Evolutionary conservation across 345 rosid genomes (phyloP).

Genomic region (Angophora floribunda): DNA sequence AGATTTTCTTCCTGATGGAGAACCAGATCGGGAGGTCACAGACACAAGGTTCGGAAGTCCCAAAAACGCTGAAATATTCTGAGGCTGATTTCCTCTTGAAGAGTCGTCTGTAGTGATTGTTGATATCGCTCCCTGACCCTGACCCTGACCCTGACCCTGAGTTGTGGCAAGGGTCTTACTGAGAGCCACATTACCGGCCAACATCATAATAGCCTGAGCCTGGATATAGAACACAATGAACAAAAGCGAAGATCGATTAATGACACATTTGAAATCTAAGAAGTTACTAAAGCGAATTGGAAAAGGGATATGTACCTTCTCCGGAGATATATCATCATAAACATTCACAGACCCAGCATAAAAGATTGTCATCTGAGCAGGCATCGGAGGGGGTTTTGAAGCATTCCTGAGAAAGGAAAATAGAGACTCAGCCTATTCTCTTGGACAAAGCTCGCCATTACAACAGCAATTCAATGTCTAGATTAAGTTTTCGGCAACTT

Average conservation of each 20-base stretch:
- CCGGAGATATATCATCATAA: slow-evolving; percentile 59
- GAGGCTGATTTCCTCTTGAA: neutral
- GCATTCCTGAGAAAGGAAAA: slow-evolving; percentile 14
- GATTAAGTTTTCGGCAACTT: neutral
- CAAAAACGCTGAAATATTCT: neutral
- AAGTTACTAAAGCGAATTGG: neutral
- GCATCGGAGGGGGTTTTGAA: slow-evolving; percentile 28
- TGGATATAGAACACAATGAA: slow-evolving; percentile 2
- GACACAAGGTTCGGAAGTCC: neutral
- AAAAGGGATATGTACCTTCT: slow-evolving; percentile 30
- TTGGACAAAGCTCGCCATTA: neutral
- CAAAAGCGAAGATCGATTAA: neutral
- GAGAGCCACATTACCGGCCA: slow-evolving; percentile 41
- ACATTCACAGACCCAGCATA: slow-evolving; percentile 63
- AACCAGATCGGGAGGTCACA: neutral
- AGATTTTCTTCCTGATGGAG: neutral
- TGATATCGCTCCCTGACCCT: neutral
- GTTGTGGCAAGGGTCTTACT: slow-evolving; percentile 7
- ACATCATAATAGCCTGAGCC: slow-evolving; percentile 82
- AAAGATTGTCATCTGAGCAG: slow-evolving; percentile 59
- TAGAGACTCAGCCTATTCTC: neutral
- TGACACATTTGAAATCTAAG: neutral
- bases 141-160: slow-evolving; percentile 1
- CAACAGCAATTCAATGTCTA: neutral
- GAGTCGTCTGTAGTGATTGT: neutral